phyloP scores from a whole-genome alignment of 352 stramenopile genomes.

The Salisapilia sapeloensis region DNA sequence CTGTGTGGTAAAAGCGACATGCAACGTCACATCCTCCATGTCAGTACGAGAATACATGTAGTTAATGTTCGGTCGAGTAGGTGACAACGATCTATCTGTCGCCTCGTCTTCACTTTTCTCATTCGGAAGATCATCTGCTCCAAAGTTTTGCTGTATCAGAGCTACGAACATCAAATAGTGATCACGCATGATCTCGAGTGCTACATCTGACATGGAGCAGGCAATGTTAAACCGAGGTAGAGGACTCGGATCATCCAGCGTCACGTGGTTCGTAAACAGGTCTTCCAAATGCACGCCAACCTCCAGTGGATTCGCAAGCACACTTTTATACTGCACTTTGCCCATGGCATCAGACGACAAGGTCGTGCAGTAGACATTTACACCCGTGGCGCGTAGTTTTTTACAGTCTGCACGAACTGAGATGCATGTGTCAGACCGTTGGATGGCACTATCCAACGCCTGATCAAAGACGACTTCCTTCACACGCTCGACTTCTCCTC shows the following conservation, averaged over 20 bases:
- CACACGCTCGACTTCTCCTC: constrained; percentile 8
- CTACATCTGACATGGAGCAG: background rate
- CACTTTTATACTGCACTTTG: constrained; percentile 3
- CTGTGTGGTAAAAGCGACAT: constrained; percentile 41
- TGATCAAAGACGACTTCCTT: constrained; percentile 11
- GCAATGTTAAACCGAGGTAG: constrained; percentile 51
- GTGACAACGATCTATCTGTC: constrained; percentile 5
- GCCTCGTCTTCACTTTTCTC: background rate
- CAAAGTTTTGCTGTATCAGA: constrained; percentile 55
- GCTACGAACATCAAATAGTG: constrained; percentile 52
- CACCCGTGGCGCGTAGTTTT: constrained; percentile 23
- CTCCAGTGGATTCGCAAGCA: constrained; percentile 20
- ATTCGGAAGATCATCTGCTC: constrained; percentile 24
- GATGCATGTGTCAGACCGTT: constrained; percentile 15
- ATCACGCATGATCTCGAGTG: constrained; percentile 1
- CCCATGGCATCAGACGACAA: background rate
- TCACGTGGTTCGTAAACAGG: constrained; percentile 27
- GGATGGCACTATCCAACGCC: constrained; percentile 11
- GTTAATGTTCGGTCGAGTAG: constrained; percentile 33
- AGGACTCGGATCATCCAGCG: constrained; percentile 11
- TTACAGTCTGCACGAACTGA: constrained; percentile 17
- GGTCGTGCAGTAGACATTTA: constrained; percentile 21
- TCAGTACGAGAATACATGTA: constrained; percentile 61
- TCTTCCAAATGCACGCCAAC: constrained; percentile 53
- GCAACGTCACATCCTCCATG: constrained; percentile 46